These are phyloP conservation scores for Neurospora sp. DNA, from an alignment of 495 filamentous ascomycete species.

Conservation along the genomic window DNA sequence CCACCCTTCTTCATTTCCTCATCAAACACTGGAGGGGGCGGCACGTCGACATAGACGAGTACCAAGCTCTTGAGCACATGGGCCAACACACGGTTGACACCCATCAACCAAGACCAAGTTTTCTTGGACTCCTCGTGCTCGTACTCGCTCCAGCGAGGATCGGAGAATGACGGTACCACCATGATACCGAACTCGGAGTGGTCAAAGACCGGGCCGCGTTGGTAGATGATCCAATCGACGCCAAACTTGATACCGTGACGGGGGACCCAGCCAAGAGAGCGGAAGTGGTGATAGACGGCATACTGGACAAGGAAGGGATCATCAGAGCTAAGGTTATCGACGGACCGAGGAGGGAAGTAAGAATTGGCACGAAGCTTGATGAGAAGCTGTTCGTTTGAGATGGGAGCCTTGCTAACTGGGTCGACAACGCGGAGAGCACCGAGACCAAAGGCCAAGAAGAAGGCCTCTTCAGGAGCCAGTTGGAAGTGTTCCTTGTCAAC, in stretches of 20 bases:
- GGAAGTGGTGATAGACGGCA: conserved; percentile 90
- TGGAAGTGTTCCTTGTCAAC: conserved; percentile 85
- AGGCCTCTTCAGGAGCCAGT: conserved; percentile 78
- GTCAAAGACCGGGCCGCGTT: conserved; percentile 85
- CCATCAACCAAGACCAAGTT: conserved; percentile 89
- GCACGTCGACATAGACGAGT: conserved; percentile 83
- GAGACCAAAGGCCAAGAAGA: conserved; percentile 79
- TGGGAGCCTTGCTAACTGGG: conserved; percentile 36
- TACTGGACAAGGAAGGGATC: conserved; percentile 83
- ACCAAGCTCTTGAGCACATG: conserved; percentile 85
- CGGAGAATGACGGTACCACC: conserved; percentile 70
- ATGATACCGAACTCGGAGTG: conserved; percentile 89
- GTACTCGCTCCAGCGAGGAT: conserved; percentile 60
- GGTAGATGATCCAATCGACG: conserved; percentile 87
- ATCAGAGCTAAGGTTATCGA: conserved; percentile 41
- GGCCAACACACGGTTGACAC: conserved; percentile 80
- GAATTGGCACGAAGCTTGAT: conserved; percentile 56
- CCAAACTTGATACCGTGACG: conserved; percentile 91
- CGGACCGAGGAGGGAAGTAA: conserved; percentile 50
- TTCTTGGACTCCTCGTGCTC: conserved; percentile 33
- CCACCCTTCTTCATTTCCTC: conserved; percentile 34
- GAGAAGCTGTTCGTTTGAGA: conserved; percentile 47
- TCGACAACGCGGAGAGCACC: conserved; percentile 64
- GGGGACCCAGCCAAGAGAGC: conserved; percentile 92
- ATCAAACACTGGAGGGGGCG: conserved; percentile 49